Evolutionary conservation across 805 yeast genomes (phyloP).

Genomic region (Sugiyamaella floridensis): DNA sequence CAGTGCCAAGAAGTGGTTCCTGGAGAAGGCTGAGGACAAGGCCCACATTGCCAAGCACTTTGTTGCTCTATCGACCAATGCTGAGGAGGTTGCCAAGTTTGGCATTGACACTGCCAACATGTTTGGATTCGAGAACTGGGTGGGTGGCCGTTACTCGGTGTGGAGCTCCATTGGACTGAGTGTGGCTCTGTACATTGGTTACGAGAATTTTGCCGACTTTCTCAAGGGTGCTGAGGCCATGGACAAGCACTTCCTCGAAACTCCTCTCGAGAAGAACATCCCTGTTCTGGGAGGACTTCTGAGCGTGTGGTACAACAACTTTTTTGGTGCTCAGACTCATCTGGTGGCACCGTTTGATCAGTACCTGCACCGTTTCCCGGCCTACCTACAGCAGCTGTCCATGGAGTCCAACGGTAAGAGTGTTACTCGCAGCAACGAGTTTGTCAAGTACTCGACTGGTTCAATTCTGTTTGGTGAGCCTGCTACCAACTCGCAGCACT

Average conservation of each 20-base stretch:
- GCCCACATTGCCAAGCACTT: conserved; percentile 91
- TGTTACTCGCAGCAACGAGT: conserved; percentile 85
- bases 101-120: conserved; percentile 97
- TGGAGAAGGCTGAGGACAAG: conserved; percentile 57
- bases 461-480: conserved; percentile 97
- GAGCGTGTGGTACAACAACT: conserved; percentile 97
- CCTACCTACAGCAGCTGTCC: conserved; percentile 95
- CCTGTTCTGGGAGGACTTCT: conserved; percentile 90
- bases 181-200: conserved; percentile 91
- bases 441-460: conserved; percentile 93
- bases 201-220: conserved; percentile 84
- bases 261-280: conserved; percentile 86
- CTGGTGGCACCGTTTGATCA: conserved; percentile 98
- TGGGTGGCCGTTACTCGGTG: conserved; percentile 99
- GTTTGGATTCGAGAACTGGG: conserved; percentile 99
- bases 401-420: conserved; percentile 99
- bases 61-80: conserved; percentile 93
- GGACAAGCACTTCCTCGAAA: conserved; percentile 78
- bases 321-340: conserved; percentile 96
- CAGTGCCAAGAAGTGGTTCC: conserved; percentile 93
- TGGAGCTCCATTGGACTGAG: conserved; percentile 99
- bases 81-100: conserved; percentile 80
- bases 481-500: conserved; percentile 97
- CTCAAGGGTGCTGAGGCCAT: conserved; percentile 97
- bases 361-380: conserved; percentile 98